Evolutionary conservation across 1,284 basidiomycete species (phyloP), one percentile per base, ranked within the genome.

Genomic region (Ceratobasidium sp.): DNA sequence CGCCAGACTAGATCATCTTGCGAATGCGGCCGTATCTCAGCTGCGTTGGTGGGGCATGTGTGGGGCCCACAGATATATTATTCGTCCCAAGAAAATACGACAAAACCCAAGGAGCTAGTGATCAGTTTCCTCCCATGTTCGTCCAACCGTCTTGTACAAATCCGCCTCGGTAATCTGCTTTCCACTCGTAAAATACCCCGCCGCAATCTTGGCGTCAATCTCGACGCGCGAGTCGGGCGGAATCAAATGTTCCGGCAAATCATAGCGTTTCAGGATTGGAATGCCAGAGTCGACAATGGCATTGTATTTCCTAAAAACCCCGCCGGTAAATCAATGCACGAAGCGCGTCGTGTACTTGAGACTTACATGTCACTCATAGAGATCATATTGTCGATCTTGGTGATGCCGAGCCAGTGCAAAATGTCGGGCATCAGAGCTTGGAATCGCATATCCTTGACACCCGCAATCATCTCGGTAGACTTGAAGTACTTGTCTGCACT

Each of bases 361-460:
- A 84, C 88, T 80, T 81, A 92, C 93, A 96, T 94, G 83, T 96
- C 94, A 81, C 92, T 94, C 97, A 98, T 98, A 33, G 92, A 94
- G 73, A 97, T 91, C 91, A 98, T 92, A 83, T 93, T 93, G 84
- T 95, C 91, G 77, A 98, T 92, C 87, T 95, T 94, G 84, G 85
- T 92, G 83, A 97, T 93, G 0, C 96, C 96, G n/a, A 97, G 85
- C 94, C 95, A 97, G 84, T 96, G 95, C 67, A 99, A 87, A 2
- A 98, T 92, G 83, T 99, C 97, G 2, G 97, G 97, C 96, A 98
- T 98, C 78, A 98, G 88, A 1, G 93, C 95, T 84, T 97, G 96
- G 90, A 97, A 96, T 30, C 96, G 90, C 92, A 96, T 96, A 83
- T 97, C 96, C 86, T 97, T 97, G 71, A 98, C 96, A 8, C 97